Conservation (phyloP, 768 basidiomycete species). For the Boletus insuetus region DNA sequence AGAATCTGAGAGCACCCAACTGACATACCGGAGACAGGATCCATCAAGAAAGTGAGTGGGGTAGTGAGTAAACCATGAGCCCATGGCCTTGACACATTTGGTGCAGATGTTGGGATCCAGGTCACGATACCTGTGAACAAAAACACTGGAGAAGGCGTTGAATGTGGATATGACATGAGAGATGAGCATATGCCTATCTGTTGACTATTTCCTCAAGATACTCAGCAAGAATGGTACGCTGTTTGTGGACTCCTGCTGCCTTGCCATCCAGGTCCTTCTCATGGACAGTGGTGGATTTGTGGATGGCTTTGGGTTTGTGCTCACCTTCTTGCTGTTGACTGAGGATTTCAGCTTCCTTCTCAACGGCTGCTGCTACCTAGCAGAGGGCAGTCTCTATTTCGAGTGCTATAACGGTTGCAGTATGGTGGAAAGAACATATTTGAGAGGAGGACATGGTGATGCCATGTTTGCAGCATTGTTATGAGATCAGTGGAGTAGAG, state of each 20-base stretch:
- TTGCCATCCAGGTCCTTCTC: slow-evolving; percentile 77
- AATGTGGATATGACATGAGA: background rate
- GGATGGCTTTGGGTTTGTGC: slow-evolving; percentile 67
- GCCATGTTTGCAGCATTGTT: slow-evolving; percentile 82
- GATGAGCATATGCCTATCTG: slow-evolving; percentile 54
- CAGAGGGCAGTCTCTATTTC: slow-evolving; percentile 86
- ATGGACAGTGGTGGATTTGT: slow-evolving; percentile 47
- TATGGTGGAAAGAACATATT: slow-evolving; percentile 93
- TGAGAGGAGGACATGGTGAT: slow-evolving; percentile 93
- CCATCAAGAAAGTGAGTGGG: slow-evolving; percentile 86
- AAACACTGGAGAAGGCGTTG: slow-evolving; percentile 56
- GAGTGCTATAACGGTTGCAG: slow-evolving; percentile 87
- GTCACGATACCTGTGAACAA: slow-evolving; percentile 95
- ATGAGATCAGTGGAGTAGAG: slow-evolving; percentile 82
- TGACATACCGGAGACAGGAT: slow-evolving; percentile 87
- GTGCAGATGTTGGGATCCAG: slow-evolving; percentile 86
- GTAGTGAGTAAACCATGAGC: slow-evolving; percentile 86
- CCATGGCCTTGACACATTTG: slow-evolving; percentile 88
- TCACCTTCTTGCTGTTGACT: slow-evolving; percentile 87
- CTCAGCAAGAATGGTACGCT: slow-evolving; percentile 69
- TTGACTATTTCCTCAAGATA: slow-evolving; percentile 89
- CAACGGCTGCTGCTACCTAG: slow-evolving; percentile 79
- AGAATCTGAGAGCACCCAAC: slow-evolving; percentile 91
- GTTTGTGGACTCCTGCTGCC: slow-evolving; percentile 70
- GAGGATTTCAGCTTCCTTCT: slow-evolving; percentile 83